A percentile compares a stretch with the other conserved stretches of the same genome.
phyloP scores from a whole-genome alignment of 164 flowering plant genomes.

The Cinnamomum micranthum region DNA sequence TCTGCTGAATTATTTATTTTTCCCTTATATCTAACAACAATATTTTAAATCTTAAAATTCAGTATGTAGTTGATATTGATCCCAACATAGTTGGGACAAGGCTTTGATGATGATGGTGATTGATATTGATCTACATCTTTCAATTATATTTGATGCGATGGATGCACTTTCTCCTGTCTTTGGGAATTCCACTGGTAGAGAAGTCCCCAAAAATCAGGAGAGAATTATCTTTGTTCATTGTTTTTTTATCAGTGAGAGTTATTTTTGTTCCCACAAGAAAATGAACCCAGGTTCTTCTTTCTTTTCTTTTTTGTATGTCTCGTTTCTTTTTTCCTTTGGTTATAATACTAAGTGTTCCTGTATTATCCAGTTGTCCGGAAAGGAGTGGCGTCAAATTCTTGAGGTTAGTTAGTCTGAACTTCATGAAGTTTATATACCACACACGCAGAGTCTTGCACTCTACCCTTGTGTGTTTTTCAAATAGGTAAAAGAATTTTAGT shows the following conservation, averaged over 20 bases:
- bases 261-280: no score
- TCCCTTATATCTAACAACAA: no score
- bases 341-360: background rate
- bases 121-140: no score
- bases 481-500: no score
- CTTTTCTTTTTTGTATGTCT: no score
- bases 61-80: no score
- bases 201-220: background rate
- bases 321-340: background rate
- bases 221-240: background rate
- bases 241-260: no score
- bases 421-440: no score
- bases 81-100: no score
- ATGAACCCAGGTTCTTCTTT: background rate
- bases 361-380: slow-evolving; percentile 34
- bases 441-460: background rate
- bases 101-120: no score
- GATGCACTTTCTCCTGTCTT: background rate
- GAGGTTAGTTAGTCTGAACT: slow-evolving; percentile 57
- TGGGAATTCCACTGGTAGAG: background rate
- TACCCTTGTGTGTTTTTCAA: background rate
- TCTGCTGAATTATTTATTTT: no score
- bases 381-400: slow-evolving; percentile 81
- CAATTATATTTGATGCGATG: background rate
- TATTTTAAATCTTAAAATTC: no score